Base-by-base conservation (phyloP, 2,329 filamentous ascomycete species). In the Sphaceloma murrayae region DNA sequence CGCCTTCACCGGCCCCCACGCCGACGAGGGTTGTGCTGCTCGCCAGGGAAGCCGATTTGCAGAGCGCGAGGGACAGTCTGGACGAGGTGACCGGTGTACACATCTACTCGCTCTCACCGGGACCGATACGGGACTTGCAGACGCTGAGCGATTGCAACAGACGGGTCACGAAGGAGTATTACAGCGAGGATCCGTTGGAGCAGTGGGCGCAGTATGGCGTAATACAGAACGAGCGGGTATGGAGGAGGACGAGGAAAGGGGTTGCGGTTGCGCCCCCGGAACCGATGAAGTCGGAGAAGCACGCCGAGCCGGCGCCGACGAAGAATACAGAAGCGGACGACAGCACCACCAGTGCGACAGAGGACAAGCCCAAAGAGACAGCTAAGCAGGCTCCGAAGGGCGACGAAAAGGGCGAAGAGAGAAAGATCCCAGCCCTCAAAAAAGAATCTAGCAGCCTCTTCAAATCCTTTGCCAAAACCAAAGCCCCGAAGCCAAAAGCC, bases 41-140 rank as follows among this genome's bases (percentile, higher is more conserved):
- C 5, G 78, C 80, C 0, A 69, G 73, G 5, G 83, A 94, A 60
- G 81, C 87, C 48, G 72, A 80, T 24, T 66, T 95, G 4, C 70
- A 81, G 59, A 75, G 82, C 51, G 68, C 75, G 1, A 77, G 86
- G 46, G 67, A 70, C 10, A 71, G 75, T 11, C 93, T 89, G 52
- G 72, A 82, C 38, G 68, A 77, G n/a, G 77, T 94, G 44, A 73
- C 71, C 0, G 83, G 85, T 0, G 80, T 94, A 48, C 86, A 95
- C 54, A 67, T 96, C 32, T 96, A 96, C 66, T 94, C 87, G 56
- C 58, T 96, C 13, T 79, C 84, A 31, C 73, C 83, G 1, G 73
- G 77, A 27, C 73, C 78, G 1, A 67, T 87, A 11, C 81, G 80
- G 61, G 62, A 69, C 56, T 63, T 91, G 13, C 77, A 85, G 53